A percentile compares a stretch with the other conserved stretches of the same genome.
Conservation (phyloP, 2,329 filamentous ascomycete species). For the Cytospora leucostoma region DNA sequence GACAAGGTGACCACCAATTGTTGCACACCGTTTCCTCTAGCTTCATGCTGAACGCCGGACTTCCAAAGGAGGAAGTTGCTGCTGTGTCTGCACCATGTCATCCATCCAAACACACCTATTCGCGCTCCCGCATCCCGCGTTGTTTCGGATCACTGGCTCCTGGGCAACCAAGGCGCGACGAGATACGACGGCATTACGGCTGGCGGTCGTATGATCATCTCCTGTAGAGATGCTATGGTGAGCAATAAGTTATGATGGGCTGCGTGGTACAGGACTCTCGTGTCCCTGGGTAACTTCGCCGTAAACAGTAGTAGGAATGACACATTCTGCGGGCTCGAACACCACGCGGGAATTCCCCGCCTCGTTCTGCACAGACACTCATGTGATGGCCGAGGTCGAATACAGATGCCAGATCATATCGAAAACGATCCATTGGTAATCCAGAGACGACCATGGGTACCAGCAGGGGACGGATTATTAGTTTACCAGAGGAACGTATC, state of each 20-base stretch:
- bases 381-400: no score
- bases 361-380: neutral
- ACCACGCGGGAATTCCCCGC: neutral
- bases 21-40: neutral
- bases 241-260: neutral
- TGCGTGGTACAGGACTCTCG: neutral
- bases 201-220: neutral
- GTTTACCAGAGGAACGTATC: neutral
- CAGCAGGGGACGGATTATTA: neutral
- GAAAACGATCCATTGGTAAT: neutral
- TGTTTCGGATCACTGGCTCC: conserved; percentile 2
- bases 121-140: conserved; percentile 12
- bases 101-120: conserved; percentile 11
- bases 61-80: neutral
- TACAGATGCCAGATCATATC: neutral
- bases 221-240: neutral
- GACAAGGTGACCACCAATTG: neutral
- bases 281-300: neutral
- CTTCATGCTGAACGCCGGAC: neutral
- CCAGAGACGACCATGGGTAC: neutral
- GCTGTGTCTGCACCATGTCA: neutral
- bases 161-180: neutral
- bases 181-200: neutral
- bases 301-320: neutral
- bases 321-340: neutral